Base-by-base conservation (phyloP, 768 basidiomycete species). In the Amyloporia xantha region DNA sequence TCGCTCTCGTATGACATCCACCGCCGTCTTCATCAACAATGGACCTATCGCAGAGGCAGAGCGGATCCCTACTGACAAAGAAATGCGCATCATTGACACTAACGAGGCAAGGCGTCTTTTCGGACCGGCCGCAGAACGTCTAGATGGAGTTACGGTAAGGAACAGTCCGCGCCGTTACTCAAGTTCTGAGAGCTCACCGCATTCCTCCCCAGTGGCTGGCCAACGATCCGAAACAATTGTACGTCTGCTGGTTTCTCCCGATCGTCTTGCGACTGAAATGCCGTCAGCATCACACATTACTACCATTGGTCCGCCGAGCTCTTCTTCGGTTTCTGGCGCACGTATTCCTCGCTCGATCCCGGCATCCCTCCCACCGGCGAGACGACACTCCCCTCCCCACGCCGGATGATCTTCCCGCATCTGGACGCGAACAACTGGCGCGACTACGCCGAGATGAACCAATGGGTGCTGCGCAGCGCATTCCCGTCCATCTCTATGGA, bases 261-360 rank as follows among this genome's bases (percentile, higher is more conserved):
- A 12, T 45, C 49, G 1, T n/a, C 20, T 20, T n/a, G 17, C n/a
- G n/a, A n/a, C 41, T 50, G 33, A 47, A 21, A 48, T 38, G 50
- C 28, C 45, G 44, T 15, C 20, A 91, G 88, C 67, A 76, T 95
- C 48, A 87, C 86, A 1, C 92, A 95, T 66, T 95, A 94, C 63
- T 95, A 92, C 63, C 92, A 97, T 60, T 93, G 88, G 80, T 80
- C 86, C 26, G 92, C 93, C 3, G 93, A 97, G 61, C 78, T 93
- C 17, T 85, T 88, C 70, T 90, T 91, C 54, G 93, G 93, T 35
- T 79, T 94, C 57, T 95, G 93, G 93, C 78, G 91, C 6, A 82
- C 91, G 0, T 95, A 94, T 64, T 77, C 90, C 27, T 82, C 88
- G 2, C 71, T 95, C 10, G 91, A 93, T 62, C 76, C 78, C 1